A percentile compares a stretch with the other conserved stretches of the same genome.
phyloP scores from a whole-genome alignment of 2,329 filamentous ascomycete species.

The Xylaria sp. region DNA sequence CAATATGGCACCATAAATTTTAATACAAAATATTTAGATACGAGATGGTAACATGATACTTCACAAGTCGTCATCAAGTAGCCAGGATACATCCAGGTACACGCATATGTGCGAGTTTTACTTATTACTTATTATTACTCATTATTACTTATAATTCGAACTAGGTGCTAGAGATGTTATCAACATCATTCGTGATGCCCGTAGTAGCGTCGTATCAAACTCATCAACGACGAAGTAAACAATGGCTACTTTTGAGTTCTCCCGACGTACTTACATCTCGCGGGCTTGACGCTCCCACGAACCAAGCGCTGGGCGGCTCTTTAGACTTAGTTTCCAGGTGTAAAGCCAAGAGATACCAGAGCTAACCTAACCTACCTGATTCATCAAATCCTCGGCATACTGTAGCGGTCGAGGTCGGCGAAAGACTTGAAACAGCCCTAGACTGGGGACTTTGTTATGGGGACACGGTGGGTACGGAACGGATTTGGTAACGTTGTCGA shows the following conservation, averaged over 20 bases:
- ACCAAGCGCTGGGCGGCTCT: background rate
- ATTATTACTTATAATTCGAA: background rate
- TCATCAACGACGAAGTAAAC: background rate
- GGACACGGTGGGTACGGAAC: background rate
- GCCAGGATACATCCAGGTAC: background rate
- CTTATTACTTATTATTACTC: background rate
- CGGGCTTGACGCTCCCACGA: background rate
- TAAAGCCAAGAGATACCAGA: background rate
- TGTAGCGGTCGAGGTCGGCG: background rate
- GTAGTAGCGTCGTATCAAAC: background rate
- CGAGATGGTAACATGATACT: conserved; percentile 1
- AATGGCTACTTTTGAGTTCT: background rate
- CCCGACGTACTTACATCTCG: background rate
- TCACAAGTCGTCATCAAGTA: background rate
- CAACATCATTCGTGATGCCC: background rate
- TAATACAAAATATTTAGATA: background rate
- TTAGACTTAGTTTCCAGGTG: background rate
- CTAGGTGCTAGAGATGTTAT: background rate
- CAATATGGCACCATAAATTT: background rate
- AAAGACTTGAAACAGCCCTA: background rate
- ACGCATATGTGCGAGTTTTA: background rate
- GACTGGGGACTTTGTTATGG: background rate
- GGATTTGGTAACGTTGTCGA: conserved; percentile 1
- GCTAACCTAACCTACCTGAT: background rate
- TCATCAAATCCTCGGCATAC: background rate